A percentile compares a stretch with the other conserved stretches of the same genome.
Evolutionary conservation across 495 filamentous ascomycete genomes (phyloP).

Genomic region (Aspergillus biplanus): DNA sequence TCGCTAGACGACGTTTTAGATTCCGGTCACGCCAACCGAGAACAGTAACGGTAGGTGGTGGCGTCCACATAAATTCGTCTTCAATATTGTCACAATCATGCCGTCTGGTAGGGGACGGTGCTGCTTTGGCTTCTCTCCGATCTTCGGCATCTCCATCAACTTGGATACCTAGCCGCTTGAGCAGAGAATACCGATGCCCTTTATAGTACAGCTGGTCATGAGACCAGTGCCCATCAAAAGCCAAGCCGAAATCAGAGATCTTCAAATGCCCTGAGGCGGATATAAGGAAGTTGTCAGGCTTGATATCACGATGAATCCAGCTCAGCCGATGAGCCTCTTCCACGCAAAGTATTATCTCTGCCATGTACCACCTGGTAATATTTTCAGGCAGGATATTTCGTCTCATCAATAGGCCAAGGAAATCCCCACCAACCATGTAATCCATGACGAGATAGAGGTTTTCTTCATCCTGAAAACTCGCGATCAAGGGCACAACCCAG

Average conservation of each 20-base stretch:
- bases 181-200: constrained; percentile 75
- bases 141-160: constrained; percentile 79
- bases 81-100: constrained; percentile 12
- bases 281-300: constrained; percentile 95
- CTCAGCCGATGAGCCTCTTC: constrained; percentile 86
- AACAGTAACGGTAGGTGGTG: constrained; percentile 38
- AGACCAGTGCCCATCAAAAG: constrained; percentile 93
- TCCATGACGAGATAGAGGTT: constrained; percentile 95
- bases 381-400: constrained; percentile 78
- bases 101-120: constrained; percentile 18
- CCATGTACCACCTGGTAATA: constrained; percentile 81
- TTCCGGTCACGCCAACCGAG: constrained; percentile 79
- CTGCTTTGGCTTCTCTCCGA: constrained; percentile 51
- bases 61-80: constrained; percentile 21
- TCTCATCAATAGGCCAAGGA: constrained; percentile 81
- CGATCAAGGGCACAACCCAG: constrained; percentile 87
- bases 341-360: constrained; percentile 94
- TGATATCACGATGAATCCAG: constrained; percentile 94
- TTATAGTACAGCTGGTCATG: constrained; percentile 86
- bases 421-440: constrained; percentile 95
- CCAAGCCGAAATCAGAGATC: constrained; percentile 93
- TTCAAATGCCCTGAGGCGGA: constrained; percentile 86
- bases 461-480: constrained; percentile 83
- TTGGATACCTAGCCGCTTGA: constrained; percentile 73
- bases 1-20: constrained; percentile 72